A percentile compares a stretch with the other conserved stretches of the same genome.
phyloP scores from a whole-genome alignment of 2,329 filamentous ascomycete species.

The Trematosphaeria pertusa region DNA sequence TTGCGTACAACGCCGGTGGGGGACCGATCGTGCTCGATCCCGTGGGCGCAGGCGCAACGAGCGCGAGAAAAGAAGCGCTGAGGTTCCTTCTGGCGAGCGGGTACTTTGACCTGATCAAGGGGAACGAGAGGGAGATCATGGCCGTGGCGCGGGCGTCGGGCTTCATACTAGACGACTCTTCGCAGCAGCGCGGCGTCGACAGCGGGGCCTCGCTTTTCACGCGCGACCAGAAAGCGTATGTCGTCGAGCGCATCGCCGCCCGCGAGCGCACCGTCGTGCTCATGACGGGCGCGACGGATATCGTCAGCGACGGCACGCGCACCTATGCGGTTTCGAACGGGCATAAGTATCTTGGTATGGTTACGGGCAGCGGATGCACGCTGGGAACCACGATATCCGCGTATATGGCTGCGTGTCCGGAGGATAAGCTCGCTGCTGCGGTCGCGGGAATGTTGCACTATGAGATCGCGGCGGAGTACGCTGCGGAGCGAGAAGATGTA shows the following conservation, averaged over 20 bases:
- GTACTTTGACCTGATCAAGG: slow-evolving; percentile 89
- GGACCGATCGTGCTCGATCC: slow-evolving; percentile 86
- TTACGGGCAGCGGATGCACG: slow-evolving; percentile 82
- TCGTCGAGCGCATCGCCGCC: slow-evolving; percentile 72
- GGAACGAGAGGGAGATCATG: slow-evolving; percentile 87
- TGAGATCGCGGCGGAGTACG: slow-evolving; percentile 77
- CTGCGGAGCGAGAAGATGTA: slow-evolving; percentile 65
- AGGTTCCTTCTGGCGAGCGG: slow-evolving; percentile 73
- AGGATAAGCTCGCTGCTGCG: slow-evolving; percentile 66
- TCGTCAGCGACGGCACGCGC: slow-evolving; percentile 75
- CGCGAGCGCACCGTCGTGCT: slow-evolving; percentile 76
- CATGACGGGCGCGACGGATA: slow-evolving; percentile 81
- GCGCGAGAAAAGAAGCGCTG: slow-evolving; percentile 73
- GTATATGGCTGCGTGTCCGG: slow-evolving; percentile 62
- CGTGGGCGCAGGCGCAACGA: slow-evolving; percentile 86
- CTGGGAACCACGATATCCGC: slow-evolving; percentile 83
- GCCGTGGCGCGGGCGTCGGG: slow-evolving; percentile 66
- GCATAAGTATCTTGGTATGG: slow-evolving; percentile 70
- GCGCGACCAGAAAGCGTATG: slow-evolving; percentile 61
- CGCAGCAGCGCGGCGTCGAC: slow-evolving; percentile 84
- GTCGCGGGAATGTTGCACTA: slow-evolving; percentile 78
- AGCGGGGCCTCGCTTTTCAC: slow-evolving; percentile 66
- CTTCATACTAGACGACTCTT: slow-evolving; percentile 47
- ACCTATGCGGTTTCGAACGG: slow-evolving; percentile 78
- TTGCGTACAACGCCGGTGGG: slow-evolving; percentile 79